Evolutionary conservation across 192 early-diverging fungal genomes (phyloP).

Genomic region (Kickxella alabastrina): DNA sequence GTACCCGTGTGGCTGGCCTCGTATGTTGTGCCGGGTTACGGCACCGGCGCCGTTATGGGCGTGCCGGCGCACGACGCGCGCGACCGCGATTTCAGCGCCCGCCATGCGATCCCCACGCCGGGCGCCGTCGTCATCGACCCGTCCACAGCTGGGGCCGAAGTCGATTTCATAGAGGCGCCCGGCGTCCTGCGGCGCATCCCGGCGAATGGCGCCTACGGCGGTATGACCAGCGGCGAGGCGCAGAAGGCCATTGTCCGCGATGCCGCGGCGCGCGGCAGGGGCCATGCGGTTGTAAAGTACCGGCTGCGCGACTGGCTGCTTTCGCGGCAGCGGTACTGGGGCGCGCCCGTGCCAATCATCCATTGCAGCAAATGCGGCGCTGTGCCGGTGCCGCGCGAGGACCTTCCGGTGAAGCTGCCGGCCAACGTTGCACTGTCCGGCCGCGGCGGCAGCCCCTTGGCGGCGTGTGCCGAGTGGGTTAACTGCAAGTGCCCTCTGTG

Average conservation of each 20-base stretch:
- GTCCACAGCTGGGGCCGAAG: not conserved
- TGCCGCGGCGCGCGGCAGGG: conserved; percentile 49
- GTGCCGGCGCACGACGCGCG: conserved; percentile 77
- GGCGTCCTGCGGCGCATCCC: conserved; percentile 54
- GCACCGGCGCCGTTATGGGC: conserved; percentile 83
- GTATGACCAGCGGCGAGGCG: conserved; percentile 61
- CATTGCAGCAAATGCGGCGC: conserved; percentile 77
- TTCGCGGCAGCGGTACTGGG: conserved; percentile 95
- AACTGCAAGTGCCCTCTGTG: conserved; percentile 77
- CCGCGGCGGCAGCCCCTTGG: conserved; percentile 67
- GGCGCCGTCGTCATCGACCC: conserved; percentile 48
- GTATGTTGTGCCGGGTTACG: conserved; percentile 74
- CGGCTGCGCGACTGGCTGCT: conserved; percentile 92
- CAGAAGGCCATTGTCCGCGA: conserved; percentile 52
- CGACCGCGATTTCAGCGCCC: conserved; percentile 64
- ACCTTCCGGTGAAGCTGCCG: conserved; percentile 77
- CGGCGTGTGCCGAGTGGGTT: conserved; percentile 61
- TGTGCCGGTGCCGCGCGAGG: conserved; percentile 77
- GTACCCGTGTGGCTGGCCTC: conserved; percentile 70
- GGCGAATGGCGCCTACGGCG: conserved; percentile 56
- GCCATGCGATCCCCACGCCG: conserved; percentile 46
- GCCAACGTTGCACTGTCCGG: conserved; percentile 56
- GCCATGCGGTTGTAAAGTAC: conserved; percentile 58
- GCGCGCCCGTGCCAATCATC: conserved; percentile 92
- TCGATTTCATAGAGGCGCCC: conserved; percentile 43